Conservation (phyloP, 2,329 filamentous ascomycete genomes). For the Herpomyces periplanetae region DNA sequence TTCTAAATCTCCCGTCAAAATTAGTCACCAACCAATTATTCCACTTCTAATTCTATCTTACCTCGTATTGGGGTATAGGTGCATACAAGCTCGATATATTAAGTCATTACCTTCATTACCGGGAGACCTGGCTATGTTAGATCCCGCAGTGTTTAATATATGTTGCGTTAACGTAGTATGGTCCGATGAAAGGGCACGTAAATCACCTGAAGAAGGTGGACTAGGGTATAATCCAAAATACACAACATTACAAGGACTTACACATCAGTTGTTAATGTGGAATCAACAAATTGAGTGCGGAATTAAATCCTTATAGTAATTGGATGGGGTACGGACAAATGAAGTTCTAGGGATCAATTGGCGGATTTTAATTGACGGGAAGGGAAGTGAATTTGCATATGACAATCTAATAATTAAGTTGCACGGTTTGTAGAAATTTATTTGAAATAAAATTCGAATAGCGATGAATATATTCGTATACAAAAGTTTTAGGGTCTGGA, state of each 20-base stretch:
- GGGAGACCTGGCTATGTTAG: conserved; percentile 8
- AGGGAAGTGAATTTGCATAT: too few species aligned
- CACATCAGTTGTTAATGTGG: conserved; percentile 9
- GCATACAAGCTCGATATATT: conserved; percentile 5
- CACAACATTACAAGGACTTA: conserved; percentile 10
- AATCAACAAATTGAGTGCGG: too few species aligned
- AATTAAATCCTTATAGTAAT: too few species aligned
- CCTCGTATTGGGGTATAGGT: conserved; percentile 8
- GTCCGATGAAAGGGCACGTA: conserved; percentile 8
- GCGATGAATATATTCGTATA: too few species aligned
- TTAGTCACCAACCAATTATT: conserved; percentile 7
- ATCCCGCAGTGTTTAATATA: conserved; percentile 9
- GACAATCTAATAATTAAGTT: too few species aligned
- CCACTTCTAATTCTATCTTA: conserved; percentile 8
- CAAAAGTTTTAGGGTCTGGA: too few species aligned
- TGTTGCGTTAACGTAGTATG: conserved; percentile 7
- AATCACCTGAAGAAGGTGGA: conserved; percentile 8
- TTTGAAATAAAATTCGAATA: too few species aligned
- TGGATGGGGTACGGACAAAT: too few species aligned
- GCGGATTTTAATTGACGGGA: too few species aligned
- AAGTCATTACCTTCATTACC: conserved; percentile 5
- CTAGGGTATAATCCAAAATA: conserved; percentile 9
- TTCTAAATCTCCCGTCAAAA: conserved; percentile 6
- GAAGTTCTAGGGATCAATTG: too few species aligned
- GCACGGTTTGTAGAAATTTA: too few species aligned